phyloP scores from a whole-genome alignment of 2,329 filamentous ascomycete species.

The Colletotrichum tropicale region DNA sequence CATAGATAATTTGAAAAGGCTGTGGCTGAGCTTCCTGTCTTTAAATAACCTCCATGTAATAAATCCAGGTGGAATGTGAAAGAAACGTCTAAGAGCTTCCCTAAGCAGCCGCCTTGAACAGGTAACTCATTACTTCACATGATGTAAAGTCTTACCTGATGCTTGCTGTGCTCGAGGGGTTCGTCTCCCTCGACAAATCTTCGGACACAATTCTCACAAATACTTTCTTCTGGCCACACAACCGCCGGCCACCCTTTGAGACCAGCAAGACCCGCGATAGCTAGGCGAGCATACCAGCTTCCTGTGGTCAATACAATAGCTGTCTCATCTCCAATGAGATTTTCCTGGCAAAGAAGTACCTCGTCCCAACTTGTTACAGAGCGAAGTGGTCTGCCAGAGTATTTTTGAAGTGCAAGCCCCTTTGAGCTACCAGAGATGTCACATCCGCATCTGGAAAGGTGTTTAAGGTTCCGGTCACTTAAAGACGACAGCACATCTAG shows the following conservation, averaged over 20 bases:
- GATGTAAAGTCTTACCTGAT: not conserved
- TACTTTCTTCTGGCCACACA: not conserved
- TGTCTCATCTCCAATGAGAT: not conserved
- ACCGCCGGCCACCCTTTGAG: not conserved
- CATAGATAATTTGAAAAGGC: not conserved
- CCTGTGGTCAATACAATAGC: not conserved
- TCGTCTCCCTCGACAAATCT: not conserved
- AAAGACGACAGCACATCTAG: no score
- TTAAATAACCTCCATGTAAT: not conserved
- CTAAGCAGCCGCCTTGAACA: not conserved
- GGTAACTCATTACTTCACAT: not conserved
- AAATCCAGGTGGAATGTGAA: not conserved
- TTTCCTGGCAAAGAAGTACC: not conserved
- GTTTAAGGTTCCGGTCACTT: no score
- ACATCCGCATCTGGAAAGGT: not conserved
- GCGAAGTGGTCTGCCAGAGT: not conserved
- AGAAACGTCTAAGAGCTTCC: accelerated
- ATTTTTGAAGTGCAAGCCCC: not conserved
- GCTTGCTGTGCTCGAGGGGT: not conserved
- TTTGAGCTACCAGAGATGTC: not conserved
- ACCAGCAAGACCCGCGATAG: not conserved
- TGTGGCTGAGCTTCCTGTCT: not conserved
- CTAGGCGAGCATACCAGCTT: not conserved
- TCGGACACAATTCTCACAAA: not conserved
- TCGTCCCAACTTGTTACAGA: not conserved